These are phyloP conservation scores for Sporothrix inflata DNA, from an alignment of 2,329 filamentous ascomycete species.

Conservation along the genomic window DNA sequence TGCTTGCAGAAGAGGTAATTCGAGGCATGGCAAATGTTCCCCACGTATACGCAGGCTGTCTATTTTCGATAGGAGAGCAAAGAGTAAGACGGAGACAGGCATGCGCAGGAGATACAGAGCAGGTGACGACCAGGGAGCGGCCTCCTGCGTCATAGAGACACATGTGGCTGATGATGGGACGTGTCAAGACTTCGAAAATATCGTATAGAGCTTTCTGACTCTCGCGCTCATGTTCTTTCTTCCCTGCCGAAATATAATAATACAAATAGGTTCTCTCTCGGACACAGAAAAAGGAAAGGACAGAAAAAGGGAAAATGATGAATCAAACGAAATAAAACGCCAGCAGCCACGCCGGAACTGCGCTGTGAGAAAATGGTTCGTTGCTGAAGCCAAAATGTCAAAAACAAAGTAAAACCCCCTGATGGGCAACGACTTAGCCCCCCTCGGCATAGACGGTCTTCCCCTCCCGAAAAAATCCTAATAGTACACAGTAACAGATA, in stretches of 20 bases:
- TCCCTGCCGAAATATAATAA: too few relatives aligned
- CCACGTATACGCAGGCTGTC: not conserved
- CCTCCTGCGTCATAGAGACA: not conserved
- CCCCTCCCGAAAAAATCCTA: not conserved
- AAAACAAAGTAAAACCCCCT: not conserved
- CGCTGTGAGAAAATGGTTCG: conserved; percentile 10
- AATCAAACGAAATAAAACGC: conserved; percentile 8
- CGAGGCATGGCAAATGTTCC: not conserved
- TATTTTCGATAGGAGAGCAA: not conserved
- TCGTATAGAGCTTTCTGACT: too few relatives aligned
- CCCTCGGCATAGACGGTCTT: not conserved
- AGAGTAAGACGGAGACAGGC: not conserved
- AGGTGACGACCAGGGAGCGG: not conserved
- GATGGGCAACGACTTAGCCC: not conserved
- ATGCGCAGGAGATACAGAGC: not conserved
- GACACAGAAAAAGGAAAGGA: not conserved
- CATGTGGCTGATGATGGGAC: not conserved
- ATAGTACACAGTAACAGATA: conserved; percentile 9
- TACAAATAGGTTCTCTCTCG: too few relatives aligned
- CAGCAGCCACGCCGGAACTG: conserved; percentile 21
- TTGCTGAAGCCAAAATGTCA: not conserved
- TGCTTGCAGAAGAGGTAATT: not conserved
- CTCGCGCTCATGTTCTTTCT: too few relatives aligned
- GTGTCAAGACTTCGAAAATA: too few relatives aligned
- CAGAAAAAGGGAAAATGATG: not conserved